Evolutionary conservation across 805 yeast species (phyloP), one percentile per base, ranked within the genome.

Genomic region (Wickerhamomyces kurtzmanii): DNA sequence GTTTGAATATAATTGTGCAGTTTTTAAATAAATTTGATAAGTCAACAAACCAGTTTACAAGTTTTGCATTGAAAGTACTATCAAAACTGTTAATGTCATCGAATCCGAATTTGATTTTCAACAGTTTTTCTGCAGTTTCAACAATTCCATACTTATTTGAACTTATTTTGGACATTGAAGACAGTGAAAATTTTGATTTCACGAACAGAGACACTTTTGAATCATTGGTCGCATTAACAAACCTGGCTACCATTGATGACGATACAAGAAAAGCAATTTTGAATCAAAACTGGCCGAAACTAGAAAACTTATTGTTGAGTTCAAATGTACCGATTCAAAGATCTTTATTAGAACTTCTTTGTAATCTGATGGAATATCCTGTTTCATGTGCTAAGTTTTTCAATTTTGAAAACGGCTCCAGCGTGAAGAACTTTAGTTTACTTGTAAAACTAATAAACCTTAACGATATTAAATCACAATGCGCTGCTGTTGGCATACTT

Each of bases 221-320:
- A 40, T 56, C 75, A 0, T 51, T 82, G 22, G 44, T 76, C 14
- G 83, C 87, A 0, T 57, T 81, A 17, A 81, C 89, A 1, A 82
- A 81, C 47, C 38, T 78, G 6, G 68, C 84, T 0, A 62, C 83
- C 0, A 33, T 61, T 2, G 57, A 55, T 23, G 57, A 57, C 8
- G 55, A 59, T 5, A 50, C 56, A 49, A 21, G 51, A 45, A 31
- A 47, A 27, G 20, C 36, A 38, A 17, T 43, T 39, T 14, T 41
- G 36, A 9, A 53, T 62, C 5, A 47, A 53, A 24, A 61, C 27
- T 71, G 75, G 67, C 40, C 59, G 1, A 58, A 57, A 16, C 57
- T 77, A 10, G 71, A 65, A 33, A 47, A 47, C 17, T 39, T 58
- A 12, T 41, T 71, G 36, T 36, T 70, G 12, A 61, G 68, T 32